Percentiles rank a stretch among this genome's conserved stretches.
Evolutionary conservation across 495 filamentous ascomycete genomes (phyloP).

Genomic region (Aspergillus funiculosus): DNA sequence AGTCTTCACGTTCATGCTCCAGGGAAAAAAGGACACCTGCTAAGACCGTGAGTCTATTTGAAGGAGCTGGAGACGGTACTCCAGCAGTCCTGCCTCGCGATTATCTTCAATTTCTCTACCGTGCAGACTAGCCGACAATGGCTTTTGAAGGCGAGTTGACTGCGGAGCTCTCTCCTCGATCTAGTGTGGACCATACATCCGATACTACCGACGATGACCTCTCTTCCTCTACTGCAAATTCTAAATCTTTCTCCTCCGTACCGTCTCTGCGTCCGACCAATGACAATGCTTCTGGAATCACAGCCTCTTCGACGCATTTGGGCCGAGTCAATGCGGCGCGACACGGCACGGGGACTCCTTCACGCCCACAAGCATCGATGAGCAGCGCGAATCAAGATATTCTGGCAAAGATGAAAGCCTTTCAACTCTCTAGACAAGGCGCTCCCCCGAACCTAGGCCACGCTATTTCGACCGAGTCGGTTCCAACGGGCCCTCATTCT

Average conservation of each 20-base stretch:
- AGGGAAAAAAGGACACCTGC: no score
- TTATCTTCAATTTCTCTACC: neutral
- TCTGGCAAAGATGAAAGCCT: slow-evolving; percentile 73
- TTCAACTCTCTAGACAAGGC: slow-evolving; percentile 60
- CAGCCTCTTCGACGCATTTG: slow-evolving; percentile 68
- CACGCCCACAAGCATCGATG: slow-evolving; percentile 46
- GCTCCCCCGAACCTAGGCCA: slow-evolving; percentile 38
- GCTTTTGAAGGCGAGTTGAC: slow-evolving; percentile 16
- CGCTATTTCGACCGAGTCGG: slow-evolving; percentile 29
- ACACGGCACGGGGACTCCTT: slow-evolving; percentile 42
- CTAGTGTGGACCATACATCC: slow-evolving; percentile 20
- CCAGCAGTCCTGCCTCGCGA: neutral
- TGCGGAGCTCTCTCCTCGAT: slow-evolving; percentile 14
- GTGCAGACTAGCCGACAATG: slow-evolving; percentile 13
- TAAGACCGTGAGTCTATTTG: slow-evolving; percentile 5
- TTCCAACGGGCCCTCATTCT: slow-evolving; percentile 27
- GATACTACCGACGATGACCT: slow-evolving; percentile 26
- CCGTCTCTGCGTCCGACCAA: slow-evolving; percentile 27
- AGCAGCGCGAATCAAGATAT: slow-evolving; percentile 66
- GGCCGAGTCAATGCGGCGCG: slow-evolving; percentile 79
- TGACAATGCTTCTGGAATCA: slow-evolving; percentile 49
- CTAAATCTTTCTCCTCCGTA: slow-evolving; percentile 14
- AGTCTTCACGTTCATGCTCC: slow-evolving; percentile 9
- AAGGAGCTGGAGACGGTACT: slow-evolving; percentile 12
- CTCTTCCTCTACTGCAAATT: slow-evolving; percentile 16